Conservation (phyloP, 2,329 filamentous ascomycete species). For the Diplodia seriata region DNA sequence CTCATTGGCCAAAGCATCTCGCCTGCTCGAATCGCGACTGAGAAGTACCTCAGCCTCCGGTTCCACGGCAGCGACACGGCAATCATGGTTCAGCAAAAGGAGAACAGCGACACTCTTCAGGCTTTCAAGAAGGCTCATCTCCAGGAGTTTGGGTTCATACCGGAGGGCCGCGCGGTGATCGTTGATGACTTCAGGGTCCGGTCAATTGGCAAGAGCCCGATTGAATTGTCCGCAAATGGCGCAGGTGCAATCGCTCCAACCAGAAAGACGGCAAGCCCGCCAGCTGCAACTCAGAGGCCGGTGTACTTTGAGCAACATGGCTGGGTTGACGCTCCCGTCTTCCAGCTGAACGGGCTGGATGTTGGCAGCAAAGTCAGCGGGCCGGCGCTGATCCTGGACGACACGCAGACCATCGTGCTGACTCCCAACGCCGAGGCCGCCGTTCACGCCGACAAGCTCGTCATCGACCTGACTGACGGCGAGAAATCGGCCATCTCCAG, state of each 20-base stretch:
- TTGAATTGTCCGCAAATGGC: slow-evolving; percentile 31
- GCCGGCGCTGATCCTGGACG: slow-evolving; percentile 85
- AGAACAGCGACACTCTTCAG: slow-evolving; percentile 42
- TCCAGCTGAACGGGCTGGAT: slow-evolving; percentile 76
- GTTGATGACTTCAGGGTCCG: slow-evolving; percentile 39
- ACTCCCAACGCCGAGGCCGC: slow-evolving; percentile 67
- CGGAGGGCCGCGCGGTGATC: slow-evolving; percentile 48
- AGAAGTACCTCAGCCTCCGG: slow-evolving; percentile 53
- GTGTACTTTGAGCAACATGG: background rate
- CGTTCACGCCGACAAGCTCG: no score
- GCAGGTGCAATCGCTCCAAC: background rate
- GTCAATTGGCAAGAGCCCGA: slow-evolving; percentile 39
- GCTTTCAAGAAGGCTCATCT: slow-evolving; percentile 49
- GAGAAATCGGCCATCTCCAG: no score
- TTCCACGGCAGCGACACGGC: slow-evolving; percentile 55
- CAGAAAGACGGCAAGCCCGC: background rate
- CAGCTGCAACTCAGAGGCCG: no score
- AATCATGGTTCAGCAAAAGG: slow-evolving; percentile 50
- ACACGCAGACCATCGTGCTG: slow-evolving; percentile 90
- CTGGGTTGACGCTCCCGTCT: slow-evolving; percentile 72
- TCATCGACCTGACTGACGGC: no score
- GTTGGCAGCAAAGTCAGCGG: slow-evolving; percentile 77
- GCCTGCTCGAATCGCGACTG: slow-evolving; percentile 35
- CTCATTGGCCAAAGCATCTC: slow-evolving; percentile 72
- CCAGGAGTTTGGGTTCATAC: slow-evolving; percentile 54